Base-by-base conservation (phyloP, 1,284 basidiomycete species). In the Athelia psychrophila region DNA sequence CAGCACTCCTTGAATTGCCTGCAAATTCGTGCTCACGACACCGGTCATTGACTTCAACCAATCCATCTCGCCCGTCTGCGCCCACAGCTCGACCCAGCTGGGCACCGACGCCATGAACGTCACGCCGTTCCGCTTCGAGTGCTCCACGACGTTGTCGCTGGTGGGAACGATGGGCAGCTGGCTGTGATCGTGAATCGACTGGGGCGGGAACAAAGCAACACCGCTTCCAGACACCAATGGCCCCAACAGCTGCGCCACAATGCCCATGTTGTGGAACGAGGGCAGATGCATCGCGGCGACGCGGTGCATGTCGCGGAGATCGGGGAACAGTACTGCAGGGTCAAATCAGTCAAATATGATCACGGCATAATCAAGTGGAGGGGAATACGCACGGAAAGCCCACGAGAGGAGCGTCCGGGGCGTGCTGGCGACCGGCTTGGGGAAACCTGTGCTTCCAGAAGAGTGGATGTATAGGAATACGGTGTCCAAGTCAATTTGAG, bases 11-110 rank as follows among this genome's bases (percentile, higher is more conserved):
- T 42, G 38, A 6, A n/a, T 42, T 6, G n/a, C 8, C 27, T 5
- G 13, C 16, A 13, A 30, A 30, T 30, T 30, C 6, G 6, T 6
- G 54, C 70, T 13, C 51, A 71, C 71, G 15, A 70, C 56, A 49
- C 64, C 58, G 16, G 64, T 60, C n/a, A 69, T 52, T 6, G 47
- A 58, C 46, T 61, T 60, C 8, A 73, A 58, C 9, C 66, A 53
- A 3, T 63, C 61, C 6, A n/a, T n/a, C 55, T 15, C 60, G 56
- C 10, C 61, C 59, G 2, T 54, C 66, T 63, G 1, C 59, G 27
- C 54, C 71, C 72, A 73, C 4, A 68, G 53, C 44, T 70, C 63
- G n/a, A 75, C 53, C n/a, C 72, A 58, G n/a, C 68, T 56, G 1
- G 73, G 72, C 16, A 74, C 65, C 18, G 58, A 61, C 1, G 70